These are phyloP conservation scores for Turritis glabra DNA, from an alignment of 345 rosid genomes.

Conservation along the genomic window DNA sequence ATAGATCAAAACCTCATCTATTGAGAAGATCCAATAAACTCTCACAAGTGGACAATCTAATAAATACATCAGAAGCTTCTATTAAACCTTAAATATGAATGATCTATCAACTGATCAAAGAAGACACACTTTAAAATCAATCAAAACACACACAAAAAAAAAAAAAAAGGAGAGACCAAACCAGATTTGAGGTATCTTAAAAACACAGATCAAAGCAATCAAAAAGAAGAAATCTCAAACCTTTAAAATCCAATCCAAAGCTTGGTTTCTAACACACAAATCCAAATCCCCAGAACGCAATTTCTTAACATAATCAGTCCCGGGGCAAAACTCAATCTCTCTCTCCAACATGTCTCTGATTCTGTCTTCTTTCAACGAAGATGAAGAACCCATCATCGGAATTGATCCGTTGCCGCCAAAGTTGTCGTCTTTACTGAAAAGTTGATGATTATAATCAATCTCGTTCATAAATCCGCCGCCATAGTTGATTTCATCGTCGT, in stretches of 20 bases:
- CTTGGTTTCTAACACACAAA: conserved; percentile 51
- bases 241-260: conserved; percentile 73
- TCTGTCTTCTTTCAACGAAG: conserved; percentile 47
- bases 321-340: conserved; percentile 55
- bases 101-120: conserved; percentile 27
- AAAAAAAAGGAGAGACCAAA: neutral
- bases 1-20: conserved; percentile 23
- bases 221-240: conserved; percentile 36
- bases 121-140: conserved; percentile 1
- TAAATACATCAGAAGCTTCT: neutral
- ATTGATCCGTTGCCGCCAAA: conserved; percentile 38
- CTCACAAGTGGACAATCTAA: neutral
- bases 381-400: conserved; percentile 38
- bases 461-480: conserved; percentile 23
- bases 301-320: conserved; percentile 54
- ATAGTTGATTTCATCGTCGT: conserved; percentile 33
- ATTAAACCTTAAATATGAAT: neutral
- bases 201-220: conserved; percentile 7
- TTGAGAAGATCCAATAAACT: conserved; percentile 24
- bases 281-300: conserved; percentile 59
- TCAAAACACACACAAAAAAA: neutral
- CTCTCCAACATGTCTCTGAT: conserved; percentile 55
- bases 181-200: conserved; percentile 16
- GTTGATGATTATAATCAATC: conserved; percentile 6
- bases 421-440: conserved; percentile 33